Conservation (phyloP, 345 rosid genomes). For the Aquilaria sinensis region DNA sequence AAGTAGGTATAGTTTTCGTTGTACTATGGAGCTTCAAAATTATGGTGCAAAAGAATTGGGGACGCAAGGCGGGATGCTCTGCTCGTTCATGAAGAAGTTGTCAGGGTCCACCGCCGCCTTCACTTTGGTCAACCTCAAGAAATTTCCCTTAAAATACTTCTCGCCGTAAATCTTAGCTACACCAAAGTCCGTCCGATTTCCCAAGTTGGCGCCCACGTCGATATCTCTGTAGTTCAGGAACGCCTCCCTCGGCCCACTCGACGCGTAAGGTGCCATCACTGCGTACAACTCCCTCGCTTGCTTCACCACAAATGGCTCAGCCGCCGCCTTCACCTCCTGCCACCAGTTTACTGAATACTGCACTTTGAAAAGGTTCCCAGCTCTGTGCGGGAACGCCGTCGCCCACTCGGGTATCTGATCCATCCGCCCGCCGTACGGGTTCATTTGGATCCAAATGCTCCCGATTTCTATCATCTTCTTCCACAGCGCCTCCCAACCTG, state of each 20-base stretch:
- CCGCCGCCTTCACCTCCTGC: constrained; percentile 9
- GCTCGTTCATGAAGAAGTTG: constrained; percentile 51
- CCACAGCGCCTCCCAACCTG: constrained; percentile 19
- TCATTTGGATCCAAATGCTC: constrained; percentile 24
- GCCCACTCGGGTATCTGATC: constrained; percentile 23
- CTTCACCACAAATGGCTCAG: constrained; percentile 1
- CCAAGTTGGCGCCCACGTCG: constrained; percentile 18
- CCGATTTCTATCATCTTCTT: constrained; percentile 18
- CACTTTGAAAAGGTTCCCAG: constrained; percentile 33
- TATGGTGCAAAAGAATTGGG: too few relatives aligned
- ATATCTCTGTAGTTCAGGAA: constrained; percentile 28
- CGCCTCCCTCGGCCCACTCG: constrained; percentile 32
- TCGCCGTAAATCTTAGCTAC: constrained; percentile 29
- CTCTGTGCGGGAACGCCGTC: constrained; percentile 42
- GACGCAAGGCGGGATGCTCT: constrained; percentile 34
- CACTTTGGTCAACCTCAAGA: constrained; percentile 39
- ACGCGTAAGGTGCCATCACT: constrained; percentile 33
- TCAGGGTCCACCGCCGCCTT: constrained; percentile 44
- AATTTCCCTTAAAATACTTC: constrained; percentile 44
- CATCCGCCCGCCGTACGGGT: constrained; percentile 50
- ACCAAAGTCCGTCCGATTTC: constrained; percentile 4
- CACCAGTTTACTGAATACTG: constrained; percentile 27
- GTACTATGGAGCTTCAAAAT: too few relatives aligned
- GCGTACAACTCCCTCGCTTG: constrained; percentile 20
- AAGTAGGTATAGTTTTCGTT: too few relatives aligned